Evolutionary conservation across 2,329 filamentous ascomycete species (phyloP).

Genomic region (Lachnellula arida): DNA sequence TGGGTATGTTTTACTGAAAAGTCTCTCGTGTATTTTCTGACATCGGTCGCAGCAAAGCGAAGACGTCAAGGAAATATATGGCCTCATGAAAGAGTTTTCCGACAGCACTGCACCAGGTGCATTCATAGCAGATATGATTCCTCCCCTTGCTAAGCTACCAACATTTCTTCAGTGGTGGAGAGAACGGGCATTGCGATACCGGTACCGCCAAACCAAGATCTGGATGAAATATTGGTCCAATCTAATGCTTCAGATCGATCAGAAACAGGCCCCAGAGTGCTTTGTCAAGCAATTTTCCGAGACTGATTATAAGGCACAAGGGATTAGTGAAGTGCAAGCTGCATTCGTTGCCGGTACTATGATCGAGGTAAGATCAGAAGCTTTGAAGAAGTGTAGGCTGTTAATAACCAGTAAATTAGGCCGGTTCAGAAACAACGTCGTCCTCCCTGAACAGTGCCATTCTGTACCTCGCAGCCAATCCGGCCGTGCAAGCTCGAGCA

Average conservation of each 20-base stretch:
- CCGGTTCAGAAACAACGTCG: constrained; percentile 32
- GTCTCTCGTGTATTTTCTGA: not conserved
- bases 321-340: not conserved
- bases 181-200: not conserved
- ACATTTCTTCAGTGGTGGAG: constrained; percentile 1
- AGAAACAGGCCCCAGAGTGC: not conserved
- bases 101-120: constrained; percentile 35
- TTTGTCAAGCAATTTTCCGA: not conserved
- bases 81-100: constrained; percentile 4
- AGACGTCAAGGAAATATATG: constrained; percentile 14
- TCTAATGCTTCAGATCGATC: not conserved
- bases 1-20: not conserved
- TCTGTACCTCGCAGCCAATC: not conserved
- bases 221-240: constrained; percentile 1
- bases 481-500: constrained; percentile 39
- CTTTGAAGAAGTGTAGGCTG: not conserved
- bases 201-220: not conserved
- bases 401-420: constrained; percentile 34
- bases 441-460: constrained; percentile 8
- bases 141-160: constrained; percentile 28
- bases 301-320: not conserved
- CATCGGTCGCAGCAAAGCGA: constrained; percentile 24
- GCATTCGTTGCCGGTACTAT: not conserved
- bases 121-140: constrained; percentile 34
- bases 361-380: not conserved